Evolutionary conservation across 2,329 filamentous ascomycete species (phyloP).

Genomic region (Sphaerulina musiva): DNA sequence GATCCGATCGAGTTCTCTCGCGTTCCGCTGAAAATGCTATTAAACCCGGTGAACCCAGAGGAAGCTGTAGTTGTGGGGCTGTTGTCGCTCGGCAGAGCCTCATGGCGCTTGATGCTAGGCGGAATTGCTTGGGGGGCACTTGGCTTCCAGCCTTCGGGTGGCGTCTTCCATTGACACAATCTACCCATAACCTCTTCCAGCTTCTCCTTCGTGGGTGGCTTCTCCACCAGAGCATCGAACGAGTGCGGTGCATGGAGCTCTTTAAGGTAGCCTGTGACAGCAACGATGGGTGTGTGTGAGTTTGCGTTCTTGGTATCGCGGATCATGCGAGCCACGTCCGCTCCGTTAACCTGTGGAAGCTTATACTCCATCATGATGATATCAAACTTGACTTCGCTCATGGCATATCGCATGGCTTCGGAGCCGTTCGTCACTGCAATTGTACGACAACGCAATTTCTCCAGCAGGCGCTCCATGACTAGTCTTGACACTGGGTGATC

Average conservation of each 20-base stretch:
- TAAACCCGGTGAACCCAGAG: constrained; percentile 64
- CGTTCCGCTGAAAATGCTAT: constrained; percentile 36
- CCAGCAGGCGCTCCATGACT: constrained; percentile 97
- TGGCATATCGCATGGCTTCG: constrained; percentile 86
- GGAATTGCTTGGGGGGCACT: constrained; percentile 44
- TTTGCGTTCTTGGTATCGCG: constrained; percentile 94
- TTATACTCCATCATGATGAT: constrained; percentile 98
- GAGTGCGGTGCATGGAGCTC: constrained; percentile 91
- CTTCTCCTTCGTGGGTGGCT: constrained; percentile 89
- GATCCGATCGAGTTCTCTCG: constrained; percentile 82
- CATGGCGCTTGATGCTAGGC: constrained; percentile 57
- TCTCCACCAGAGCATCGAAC: constrained; percentile 92
- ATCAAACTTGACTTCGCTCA: constrained; percentile 97
- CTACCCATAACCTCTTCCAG: constrained; percentile 79
- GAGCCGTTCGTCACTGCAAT: constrained; percentile 85
- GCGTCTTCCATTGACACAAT: constrained; percentile 89
- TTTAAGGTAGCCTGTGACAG: constrained; percentile 96
- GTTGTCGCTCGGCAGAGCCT: constrained; percentile 61
- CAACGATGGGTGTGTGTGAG: constrained; percentile 87
- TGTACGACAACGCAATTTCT: constrained; percentile 90
- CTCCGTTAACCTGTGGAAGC: constrained; percentile 86
- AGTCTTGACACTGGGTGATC: constrained; percentile 94
- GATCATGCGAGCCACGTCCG: constrained; percentile 95
- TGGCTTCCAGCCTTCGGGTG: constrained; percentile 53
- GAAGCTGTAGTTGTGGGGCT: constrained; percentile 75